A percentile compares a stretch with the other conserved stretches of the same genome.
These are phyloP conservation scores for Zopfia rhizophila DNA, from an alignment of 2,329 filamentous ascomycete genomes.

Conservation along the genomic window DNA sequence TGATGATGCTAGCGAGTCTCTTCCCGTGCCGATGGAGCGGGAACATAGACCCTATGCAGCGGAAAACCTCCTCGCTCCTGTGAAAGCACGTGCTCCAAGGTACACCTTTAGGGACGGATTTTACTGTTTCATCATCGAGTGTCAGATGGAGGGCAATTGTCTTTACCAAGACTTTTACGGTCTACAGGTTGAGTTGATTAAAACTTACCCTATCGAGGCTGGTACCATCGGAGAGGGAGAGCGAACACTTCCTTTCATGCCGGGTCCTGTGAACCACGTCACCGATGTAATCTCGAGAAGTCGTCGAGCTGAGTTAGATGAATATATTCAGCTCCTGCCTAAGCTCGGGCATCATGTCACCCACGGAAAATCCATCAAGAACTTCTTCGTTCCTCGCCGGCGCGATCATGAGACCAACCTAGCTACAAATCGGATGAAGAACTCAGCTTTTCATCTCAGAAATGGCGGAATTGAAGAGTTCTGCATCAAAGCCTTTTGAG, in stretches of 20 bases:
- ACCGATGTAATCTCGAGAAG: conserved; percentile 98
- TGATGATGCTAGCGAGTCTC: too few relatives aligned
- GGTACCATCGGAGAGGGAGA: conserved; percentile 80
- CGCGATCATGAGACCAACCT: conserved; percentile 94
- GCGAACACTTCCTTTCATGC: conserved; percentile 94
- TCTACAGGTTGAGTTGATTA: conserved; percentile 94
- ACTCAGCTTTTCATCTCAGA: too few relatives aligned
- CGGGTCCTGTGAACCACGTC: conserved; percentile 94
- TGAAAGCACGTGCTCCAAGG: conserved; percentile 85
- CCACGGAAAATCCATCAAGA: conserved; percentile 82
- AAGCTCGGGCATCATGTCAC: conserved; percentile 86
- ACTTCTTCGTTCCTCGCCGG: conserved; percentile 89
- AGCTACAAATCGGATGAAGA: too few relatives aligned
- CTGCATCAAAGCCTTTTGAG: conserved; percentile 49
- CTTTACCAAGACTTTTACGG: conserved; percentile 99
- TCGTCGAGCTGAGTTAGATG: conserved; percentile 89
- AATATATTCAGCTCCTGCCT: conserved; percentile 93
- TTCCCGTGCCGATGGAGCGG: too few relatives aligned
- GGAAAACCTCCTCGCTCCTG: conserved; percentile 76
- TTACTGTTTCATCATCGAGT: conserved; percentile 98
- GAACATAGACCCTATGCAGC: too few relatives aligned
- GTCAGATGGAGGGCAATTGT: conserved; percentile 87
- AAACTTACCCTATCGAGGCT: conserved; percentile 90
- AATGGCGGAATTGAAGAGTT: too few relatives aligned
- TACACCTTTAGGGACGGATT: conserved; percentile 98